These are phyloP conservation scores for Sporothrix pseudoabietina DNA, from an alignment of 2,329 filamentous ascomycete species.

Conservation along the genomic window DNA sequence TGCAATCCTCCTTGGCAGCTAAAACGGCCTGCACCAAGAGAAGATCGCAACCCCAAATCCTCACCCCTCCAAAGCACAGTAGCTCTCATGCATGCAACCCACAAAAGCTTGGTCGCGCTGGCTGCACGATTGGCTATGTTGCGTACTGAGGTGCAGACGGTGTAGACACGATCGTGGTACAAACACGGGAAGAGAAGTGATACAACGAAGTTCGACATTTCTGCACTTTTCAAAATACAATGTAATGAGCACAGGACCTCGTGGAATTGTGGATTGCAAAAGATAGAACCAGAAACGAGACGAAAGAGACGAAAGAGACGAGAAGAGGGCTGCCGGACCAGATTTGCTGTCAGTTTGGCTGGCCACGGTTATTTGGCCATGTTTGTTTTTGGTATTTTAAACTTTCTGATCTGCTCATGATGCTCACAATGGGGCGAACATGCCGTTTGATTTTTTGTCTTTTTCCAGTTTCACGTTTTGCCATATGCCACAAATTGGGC, in stretches of 20 bases:
- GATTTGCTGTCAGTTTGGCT: background rate
- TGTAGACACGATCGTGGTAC: background rate
- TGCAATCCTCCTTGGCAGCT: conserved; percentile 10
- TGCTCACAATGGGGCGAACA: background rate
- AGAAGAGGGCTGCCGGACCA: background rate
- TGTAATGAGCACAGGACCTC: background rate
- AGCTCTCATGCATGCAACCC: background rate
- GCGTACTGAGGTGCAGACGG: background rate
- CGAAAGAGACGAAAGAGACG: background rate
- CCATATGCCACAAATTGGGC: background rate
- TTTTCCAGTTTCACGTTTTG: conserved; percentile 17
- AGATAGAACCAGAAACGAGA: background rate
- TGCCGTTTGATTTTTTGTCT: conserved; percentile 6
- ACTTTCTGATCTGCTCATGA: background rate
- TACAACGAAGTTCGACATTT: background rate
- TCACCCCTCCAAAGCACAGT: background rate
- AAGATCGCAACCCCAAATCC: background rate
- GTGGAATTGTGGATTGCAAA: background rate
- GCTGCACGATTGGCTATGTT: conserved; percentile 8
- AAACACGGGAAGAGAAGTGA: background rate
- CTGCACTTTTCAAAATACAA: background rate
- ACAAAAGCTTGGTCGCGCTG: background rate
- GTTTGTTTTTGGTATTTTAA: background rate
- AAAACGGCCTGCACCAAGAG: background rate
- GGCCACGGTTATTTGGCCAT: background rate